Percentiles rank a stretch among this genome's conserved stretches.
Evolutionary conservation across 306 rosid genomes (phyloP).

Genomic region (Quercus aquifolioides): DNA sequence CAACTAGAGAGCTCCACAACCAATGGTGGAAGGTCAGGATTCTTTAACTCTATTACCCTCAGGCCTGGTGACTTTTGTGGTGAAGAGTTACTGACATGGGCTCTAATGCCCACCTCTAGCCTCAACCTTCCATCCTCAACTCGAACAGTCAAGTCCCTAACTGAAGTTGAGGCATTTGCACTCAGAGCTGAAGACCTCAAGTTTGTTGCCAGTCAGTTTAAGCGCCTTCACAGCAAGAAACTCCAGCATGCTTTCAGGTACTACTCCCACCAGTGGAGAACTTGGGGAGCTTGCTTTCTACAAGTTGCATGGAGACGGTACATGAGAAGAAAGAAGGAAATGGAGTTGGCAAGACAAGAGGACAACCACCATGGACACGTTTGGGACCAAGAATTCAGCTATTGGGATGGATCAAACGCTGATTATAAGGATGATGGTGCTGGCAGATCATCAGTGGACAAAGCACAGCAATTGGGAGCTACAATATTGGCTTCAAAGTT

Average conservation of each 20-base stretch:
- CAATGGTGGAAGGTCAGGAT: slow-evolving; percentile 78
- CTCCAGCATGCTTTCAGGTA: slow-evolving; percentile 85
- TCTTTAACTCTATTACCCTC: slow-evolving; percentile 70
- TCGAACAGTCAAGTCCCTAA: slow-evolving; percentile 57
- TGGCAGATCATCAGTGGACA: slow-evolving; percentile 3
- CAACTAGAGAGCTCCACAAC: slow-evolving; percentile 89
- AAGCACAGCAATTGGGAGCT: slow-evolving; percentile 31
- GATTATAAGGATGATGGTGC: slow-evolving; percentile 3
- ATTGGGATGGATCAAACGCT: slow-evolving; percentile 1
- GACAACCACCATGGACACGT: slow-evolving; percentile 26
- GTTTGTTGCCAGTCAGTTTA: slow-evolving; percentile 71
- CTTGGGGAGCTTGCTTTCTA: slow-evolving; percentile 78
- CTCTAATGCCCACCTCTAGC: slow-evolving; percentile 48
- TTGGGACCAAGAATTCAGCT: slow-evolving; percentile 21
- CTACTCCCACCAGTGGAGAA: slow-evolving; percentile 87
- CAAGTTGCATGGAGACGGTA: slow-evolving; percentile 84
- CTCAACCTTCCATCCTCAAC: slow-evolving; percentile 72
- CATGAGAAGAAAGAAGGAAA: slow-evolving; percentile 48
- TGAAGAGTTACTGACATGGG: slow-evolving; percentile 90
- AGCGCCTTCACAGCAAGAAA: slow-evolving; percentile 82
- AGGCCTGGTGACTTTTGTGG: slow-evolving; percentile 83
- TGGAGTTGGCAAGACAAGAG: slow-evolving; percentile 63
- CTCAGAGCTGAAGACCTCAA: slow-evolving; percentile 76
- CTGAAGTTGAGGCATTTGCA: slow-evolving; percentile 88
- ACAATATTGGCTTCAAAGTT: slow-evolving; percentile 72